Percentiles rank a stretch among this genome's conserved stretches.
phyloP scores from a whole-genome alignment of 225 moss, liverwort and hornwort species.

The Asterella californica region DNA sequence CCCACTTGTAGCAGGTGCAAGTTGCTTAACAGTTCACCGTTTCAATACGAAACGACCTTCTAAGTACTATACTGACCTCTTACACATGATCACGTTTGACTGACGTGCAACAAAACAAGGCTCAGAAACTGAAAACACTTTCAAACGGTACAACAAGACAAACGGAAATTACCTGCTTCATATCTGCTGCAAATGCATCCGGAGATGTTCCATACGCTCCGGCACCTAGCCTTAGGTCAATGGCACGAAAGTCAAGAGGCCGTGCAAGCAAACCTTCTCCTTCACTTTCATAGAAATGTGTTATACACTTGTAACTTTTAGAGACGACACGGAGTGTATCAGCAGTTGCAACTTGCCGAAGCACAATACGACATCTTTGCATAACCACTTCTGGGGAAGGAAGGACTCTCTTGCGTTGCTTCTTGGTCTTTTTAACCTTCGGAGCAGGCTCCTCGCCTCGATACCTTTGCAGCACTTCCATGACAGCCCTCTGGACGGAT shows the following conservation, averaged over 20 bases:
- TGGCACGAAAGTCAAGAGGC: constrained; percentile 97
- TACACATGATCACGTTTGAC: background rate
- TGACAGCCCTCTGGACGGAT: constrained; percentile 59
- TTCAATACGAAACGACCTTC: background rate
- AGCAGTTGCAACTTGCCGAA: constrained; percentile 73
- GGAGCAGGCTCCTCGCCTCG: constrained; percentile 77
- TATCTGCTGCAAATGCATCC: constrained; percentile 89
- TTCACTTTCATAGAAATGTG: constrained; percentile 45
- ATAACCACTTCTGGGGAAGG: constrained; percentile 90
- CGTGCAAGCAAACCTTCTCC: constrained; percentile 75
- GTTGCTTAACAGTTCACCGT: background rate
- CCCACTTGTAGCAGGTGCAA: background rate
- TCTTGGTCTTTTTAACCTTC: constrained; percentile 70
- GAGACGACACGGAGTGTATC: constrained; percentile 46
- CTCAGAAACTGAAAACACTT: background rate
- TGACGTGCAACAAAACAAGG: background rate
- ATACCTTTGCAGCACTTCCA: constrained; percentile 71
- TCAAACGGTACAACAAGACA: background rate
- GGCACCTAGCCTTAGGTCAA: constrained; percentile 94
- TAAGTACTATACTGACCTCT: too few species aligned
- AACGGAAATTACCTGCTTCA: constrained; percentile 67
- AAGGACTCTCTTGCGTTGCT: constrained; percentile 54
- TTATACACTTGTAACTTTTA: constrained; percentile 32
- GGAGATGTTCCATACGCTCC: constrained; percentile 89
- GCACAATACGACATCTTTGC: constrained; percentile 89